A percentile compares a stretch with the other conserved stretches of the same genome.
phyloP scores from a whole-genome alignment of 768 basidiomycete genomes.

The Boletus speciosus region DNA sequence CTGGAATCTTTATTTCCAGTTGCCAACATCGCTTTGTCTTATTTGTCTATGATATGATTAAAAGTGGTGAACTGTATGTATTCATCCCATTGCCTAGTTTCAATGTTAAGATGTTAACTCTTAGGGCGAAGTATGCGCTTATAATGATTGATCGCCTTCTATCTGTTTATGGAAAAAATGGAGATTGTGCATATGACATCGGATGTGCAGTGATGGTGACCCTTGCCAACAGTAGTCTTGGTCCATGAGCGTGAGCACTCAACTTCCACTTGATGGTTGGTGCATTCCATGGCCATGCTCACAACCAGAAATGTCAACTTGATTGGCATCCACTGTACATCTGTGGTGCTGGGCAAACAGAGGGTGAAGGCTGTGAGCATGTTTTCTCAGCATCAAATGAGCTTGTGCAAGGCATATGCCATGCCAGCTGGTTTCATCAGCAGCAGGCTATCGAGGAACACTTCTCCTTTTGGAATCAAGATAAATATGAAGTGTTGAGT shows the following conservation, averaged over 20 bases:
- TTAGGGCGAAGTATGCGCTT: slow-evolving; percentile 8
- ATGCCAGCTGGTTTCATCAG: not conserved
- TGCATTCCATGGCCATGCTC: slow-evolving; percentile 3
- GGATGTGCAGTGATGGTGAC: not conserved
- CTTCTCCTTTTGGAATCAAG: not conserved
- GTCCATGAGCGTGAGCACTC: not conserved
- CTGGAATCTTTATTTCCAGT: too few relatives aligned
- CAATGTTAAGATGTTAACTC: not conserved
- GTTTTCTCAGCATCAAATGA: not conserved
- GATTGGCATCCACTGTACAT: slow-evolving; percentile 1
- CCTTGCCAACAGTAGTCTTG: not conserved
- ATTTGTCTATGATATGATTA: slow-evolving; percentile 7
- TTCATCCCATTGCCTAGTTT: too few relatives aligned
- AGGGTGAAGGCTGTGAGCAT: slow-evolving; percentile 5
- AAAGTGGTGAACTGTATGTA: slow-evolving; percentile 11
- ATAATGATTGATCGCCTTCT: not conserved
- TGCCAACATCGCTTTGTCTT: slow-evolving; percentile 11
- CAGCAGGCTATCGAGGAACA: not conserved
- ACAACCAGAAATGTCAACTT: not conserved
- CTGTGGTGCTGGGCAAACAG: not conserved
- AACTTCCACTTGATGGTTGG: not conserved
- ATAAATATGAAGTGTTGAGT: slow-evolving; percentile 3
- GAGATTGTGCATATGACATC: not conserved
- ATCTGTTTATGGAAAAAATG: too few relatives aligned
- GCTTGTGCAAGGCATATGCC: not conserved